Base-by-base conservation (phyloP, 768 basidiomycete genomes). In the Kwoniella heveanensis region DNA sequence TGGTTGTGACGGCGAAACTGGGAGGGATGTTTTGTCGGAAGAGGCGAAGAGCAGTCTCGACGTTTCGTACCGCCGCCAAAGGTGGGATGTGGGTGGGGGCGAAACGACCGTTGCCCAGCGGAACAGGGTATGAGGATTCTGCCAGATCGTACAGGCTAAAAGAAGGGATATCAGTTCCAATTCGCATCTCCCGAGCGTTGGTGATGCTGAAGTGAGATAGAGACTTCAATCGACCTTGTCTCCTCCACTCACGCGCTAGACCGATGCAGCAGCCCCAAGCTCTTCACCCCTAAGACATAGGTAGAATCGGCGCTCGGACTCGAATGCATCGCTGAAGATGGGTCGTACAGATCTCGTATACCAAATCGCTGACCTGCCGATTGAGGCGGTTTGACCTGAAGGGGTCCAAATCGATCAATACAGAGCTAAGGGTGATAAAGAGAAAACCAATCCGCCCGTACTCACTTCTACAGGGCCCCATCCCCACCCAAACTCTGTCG, bases 111-210 rank as follows among this genome's bases (percentile, higher is more conserved):
- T 69, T 54, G 13, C 54, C 54, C 1, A 27, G 56, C 1, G 39
- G 58, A 9, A 50, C 47, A 6, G 68, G 64, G 22, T 64, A 36
- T n/a, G 65, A 67, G 1, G 68, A 47, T n/a, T 57, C 44, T 22
- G 75, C 67, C 2, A 75, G 64, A 47, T 79, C 77, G 46, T 69
- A 76, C 13, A 79, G 65, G 10, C 77, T 78, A 8, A n/a, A 29
- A 17, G 2, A 54, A 54, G 2, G 8, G 9, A 17, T 44, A 17
- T 8, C 10, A 44, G 6, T 36, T 36, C 32, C n/a, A n/a, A n/a
- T n/a, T n/a, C n/a, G n/a, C n/a, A n/a, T n/a, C n/a, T n/a, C n/a
- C n/a, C n/a, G n/a, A n/a, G n/a, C n/a, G n/a, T n/a, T n/a, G n/a
- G n/a, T n/a, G n/a, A n/a, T n/a, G n/a, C n/a, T n/a, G n/a, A n/a